A percentile compares a stretch with the other conserved stretches of the same genome.
Conservation (phyloP, 192 early-diverging fungal species). For the Backusella tarrabulga region DNA sequence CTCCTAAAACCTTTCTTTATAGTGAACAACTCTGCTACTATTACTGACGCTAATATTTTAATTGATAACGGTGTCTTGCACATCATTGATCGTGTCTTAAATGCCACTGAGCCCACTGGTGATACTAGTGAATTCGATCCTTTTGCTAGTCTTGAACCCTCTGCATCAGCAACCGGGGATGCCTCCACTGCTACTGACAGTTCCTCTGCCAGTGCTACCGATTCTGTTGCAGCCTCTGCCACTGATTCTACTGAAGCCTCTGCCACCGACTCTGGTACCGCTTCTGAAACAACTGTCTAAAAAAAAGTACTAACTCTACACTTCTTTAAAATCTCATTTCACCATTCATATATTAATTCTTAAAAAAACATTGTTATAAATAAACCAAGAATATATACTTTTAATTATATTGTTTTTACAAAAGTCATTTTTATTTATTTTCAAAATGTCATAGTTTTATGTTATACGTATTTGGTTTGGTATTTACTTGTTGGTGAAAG, state of each 20-base stretch:
- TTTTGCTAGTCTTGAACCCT: neutral
- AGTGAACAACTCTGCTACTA: conserved; percentile 17
- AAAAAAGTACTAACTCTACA: neutral
- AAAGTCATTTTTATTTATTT: neutral
- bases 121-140: neutral
- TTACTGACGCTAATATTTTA: conserved; percentile 15
- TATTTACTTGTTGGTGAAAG: conserved; percentile 80
- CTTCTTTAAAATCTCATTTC: neutral
- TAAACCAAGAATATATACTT: neutral
- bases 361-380: neutral
- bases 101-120: neutral
- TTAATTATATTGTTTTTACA: neutral
- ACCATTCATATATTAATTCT: neutral
- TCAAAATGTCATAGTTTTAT: conserved; percentile 1
- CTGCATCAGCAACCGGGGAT: neutral
- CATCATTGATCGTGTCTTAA: conserved; percentile 6
- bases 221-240: neutral
- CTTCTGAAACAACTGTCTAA: neutral
- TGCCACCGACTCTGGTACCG: neutral
- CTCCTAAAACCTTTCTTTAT: neutral
- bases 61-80: conserved; percentile 27
- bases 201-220: neutral
- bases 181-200: neutral
- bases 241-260: neutral
- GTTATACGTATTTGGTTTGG: neutral